Evolutionary conservation across 2,329 filamentous ascomycete species (phyloP).

Genomic region (Polytolypa hystricis): DNA sequence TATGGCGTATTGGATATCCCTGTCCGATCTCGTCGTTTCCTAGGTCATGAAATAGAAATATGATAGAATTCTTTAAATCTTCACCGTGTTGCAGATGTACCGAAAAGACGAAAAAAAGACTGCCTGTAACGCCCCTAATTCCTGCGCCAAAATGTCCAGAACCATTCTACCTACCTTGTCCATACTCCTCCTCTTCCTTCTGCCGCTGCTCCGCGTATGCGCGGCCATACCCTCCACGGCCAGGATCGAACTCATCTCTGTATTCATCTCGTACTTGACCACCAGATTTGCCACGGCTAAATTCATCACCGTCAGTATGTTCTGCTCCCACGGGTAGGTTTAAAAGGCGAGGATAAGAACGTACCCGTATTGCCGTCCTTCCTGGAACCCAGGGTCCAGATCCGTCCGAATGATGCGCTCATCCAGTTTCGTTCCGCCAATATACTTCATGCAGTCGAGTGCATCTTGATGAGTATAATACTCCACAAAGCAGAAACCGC

Average conservation of each 20-base stretch:
- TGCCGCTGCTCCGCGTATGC: conserved; percentile 56
- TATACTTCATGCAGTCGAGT: conserved; percentile 95
- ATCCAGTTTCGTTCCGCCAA: conserved; percentile 94
- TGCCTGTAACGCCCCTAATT: too few species aligned
- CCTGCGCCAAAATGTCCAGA: conserved; percentile 8
- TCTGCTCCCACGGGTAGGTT: not conserved
- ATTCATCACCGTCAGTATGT: not conserved
- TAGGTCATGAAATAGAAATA: too few species aligned
- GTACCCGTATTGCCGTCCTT: conserved; percentile 85
- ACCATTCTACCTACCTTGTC: conserved; percentile 39
- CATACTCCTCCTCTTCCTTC: conserved; percentile 50
- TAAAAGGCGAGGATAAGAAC: conserved; percentile 18
- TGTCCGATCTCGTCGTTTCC: too few species aligned
- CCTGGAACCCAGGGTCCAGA: conserved; percentile 87
- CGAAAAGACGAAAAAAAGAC: too few species aligned
- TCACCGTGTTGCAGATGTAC: too few species aligned
- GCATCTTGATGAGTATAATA: conserved; percentile 98
- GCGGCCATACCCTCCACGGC: conserved; percentile 77
- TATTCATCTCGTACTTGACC: conserved; percentile 98
- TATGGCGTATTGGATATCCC: too few species aligned
- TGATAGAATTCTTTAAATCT: too few species aligned
- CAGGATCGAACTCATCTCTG: conserved; percentile 91
- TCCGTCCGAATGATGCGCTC: conserved; percentile 94
- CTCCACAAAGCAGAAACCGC: conserved; percentile 98
- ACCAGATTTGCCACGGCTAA: conserved; percentile 74